phyloP scores from a whole-genome alignment of 257 asterid genomes.

The Forsythia suspensa region DNA sequence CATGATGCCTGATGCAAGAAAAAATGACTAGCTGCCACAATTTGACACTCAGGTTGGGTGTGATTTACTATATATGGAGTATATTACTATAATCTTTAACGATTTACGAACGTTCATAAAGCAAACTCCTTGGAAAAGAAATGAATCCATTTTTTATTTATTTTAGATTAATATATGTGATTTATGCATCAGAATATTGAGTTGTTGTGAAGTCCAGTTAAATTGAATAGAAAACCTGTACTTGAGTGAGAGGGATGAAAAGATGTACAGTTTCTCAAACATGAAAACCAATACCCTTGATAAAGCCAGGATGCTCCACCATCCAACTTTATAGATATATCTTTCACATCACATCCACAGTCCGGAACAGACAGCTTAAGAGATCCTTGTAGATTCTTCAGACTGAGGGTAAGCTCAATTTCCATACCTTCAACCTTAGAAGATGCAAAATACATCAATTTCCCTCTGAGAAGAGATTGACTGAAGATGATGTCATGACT shows the following conservation, averaged over 20 bases:
- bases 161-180: no score
- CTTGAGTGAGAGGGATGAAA: background rate
- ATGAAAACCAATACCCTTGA: constrained; percentile 68
- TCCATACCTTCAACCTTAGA: constrained; percentile 85
- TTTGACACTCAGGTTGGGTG: no score
- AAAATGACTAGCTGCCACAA: no score
- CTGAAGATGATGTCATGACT: constrained; percentile 10
- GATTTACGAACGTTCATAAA: no score
- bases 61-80: no score
- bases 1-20: no score
- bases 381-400: constrained; percentile 64
- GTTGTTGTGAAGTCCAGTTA: no score
- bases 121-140: no score
- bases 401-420: constrained; percentile 59
- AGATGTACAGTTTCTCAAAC: constrained; percentile 9
- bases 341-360: constrained; percentile 76
- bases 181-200: no score
- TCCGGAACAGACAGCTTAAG: constrained; percentile 67
- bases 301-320: constrained; percentile 99
- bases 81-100: no score
- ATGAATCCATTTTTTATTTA: no score
- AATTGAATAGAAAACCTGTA: no score
- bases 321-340: constrained; percentile 65
- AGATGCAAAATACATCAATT: constrained; percentile 28
- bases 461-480: background rate